These are phyloP conservation scores for Pulveroboletus sp. DNA, from an alignment of 768 basidiomycete genomes.

Conservation along the genomic window DNA sequence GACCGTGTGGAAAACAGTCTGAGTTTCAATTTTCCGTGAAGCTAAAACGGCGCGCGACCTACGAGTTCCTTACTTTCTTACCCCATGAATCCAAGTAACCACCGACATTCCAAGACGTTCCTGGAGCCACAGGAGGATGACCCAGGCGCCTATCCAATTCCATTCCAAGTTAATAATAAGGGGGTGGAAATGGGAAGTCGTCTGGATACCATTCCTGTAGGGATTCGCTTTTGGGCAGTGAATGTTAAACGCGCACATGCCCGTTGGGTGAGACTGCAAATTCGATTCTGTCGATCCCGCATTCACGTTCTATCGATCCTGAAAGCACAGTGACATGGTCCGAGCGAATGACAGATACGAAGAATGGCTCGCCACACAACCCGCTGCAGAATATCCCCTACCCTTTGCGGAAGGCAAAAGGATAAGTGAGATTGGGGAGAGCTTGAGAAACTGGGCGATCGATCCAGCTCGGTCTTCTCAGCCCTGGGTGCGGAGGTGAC, in stretches of 20 bases:
- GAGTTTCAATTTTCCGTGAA: too few relatives aligned
- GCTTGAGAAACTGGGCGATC: conserved; percentile 7
- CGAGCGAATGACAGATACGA: conserved; percentile 14
- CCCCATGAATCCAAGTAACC: background rate
- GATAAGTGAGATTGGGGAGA: background rate
- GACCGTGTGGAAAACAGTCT: too few relatives aligned
- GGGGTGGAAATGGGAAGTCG: conserved; percentile 14
- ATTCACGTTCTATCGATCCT: background rate
- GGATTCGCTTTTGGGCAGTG: conserved; percentile 14
- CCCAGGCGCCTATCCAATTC: conserved; percentile 20
- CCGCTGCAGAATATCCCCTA: conserved; percentile 8
- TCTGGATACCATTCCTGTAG: conserved; percentile 12
- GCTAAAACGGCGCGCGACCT: too few relatives aligned
- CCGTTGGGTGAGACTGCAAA: conserved; percentile 13
- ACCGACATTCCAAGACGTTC: background rate
- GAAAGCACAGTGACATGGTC: conserved; percentile 8
- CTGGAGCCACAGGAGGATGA: background rate
- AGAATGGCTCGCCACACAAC: conserved; percentile 9
- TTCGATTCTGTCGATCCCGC: background rate
- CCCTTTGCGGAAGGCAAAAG: conserved; percentile 6
- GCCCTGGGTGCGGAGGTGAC: conserved; percentile 11
- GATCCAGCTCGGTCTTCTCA: background rate
- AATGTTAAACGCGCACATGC: background rate
- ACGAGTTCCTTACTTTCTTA: too few relatives aligned
- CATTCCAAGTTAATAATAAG: conserved; percentile 2